Conservation (phyloP, 257 asterid species). For the Verbena officinalis region DNA sequence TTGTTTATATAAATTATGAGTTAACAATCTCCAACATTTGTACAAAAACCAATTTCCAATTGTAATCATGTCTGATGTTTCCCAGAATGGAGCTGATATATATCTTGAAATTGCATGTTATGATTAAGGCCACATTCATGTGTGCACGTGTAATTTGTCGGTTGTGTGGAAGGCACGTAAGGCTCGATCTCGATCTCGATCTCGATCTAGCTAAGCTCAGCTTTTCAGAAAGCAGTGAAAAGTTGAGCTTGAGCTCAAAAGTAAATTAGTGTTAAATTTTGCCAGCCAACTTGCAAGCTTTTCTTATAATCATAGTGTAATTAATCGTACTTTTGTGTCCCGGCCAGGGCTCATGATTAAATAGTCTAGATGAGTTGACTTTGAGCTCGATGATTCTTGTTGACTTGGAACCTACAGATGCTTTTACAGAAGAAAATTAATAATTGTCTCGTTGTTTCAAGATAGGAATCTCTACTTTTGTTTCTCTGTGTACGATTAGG, state of each 20-base stretch:
- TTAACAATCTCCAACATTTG: background rate
- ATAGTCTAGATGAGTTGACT: background rate
- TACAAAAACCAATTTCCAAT: background rate
- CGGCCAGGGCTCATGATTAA: background rate
- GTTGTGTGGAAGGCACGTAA: constrained; percentile 17
- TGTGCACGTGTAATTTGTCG: background rate
- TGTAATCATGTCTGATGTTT: constrained; percentile 8
- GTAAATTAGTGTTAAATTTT: background rate
- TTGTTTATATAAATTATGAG: background rate
- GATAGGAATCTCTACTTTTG: background rate
- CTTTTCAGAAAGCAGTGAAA: background rate
- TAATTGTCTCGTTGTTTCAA: background rate
- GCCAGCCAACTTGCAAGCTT: background rate
- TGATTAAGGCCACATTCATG: constrained; percentile 1
- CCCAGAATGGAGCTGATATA: constrained; percentile 5
- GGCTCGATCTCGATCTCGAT: background rate
- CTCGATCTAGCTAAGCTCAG: background rate
- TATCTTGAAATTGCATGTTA: background rate
- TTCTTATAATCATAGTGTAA: background rate
- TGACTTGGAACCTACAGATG: background rate
- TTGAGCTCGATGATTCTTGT: background rate
- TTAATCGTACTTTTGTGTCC: background rate
- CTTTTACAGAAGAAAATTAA: background rate
- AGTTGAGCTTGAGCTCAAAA: constrained; percentile 11
- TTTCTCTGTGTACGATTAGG: background rate